Evolutionary conservation across 495 filamentous ascomycete genomes (phyloP).

Genomic region (Umbilicaria muhlenbergii): DNA sequence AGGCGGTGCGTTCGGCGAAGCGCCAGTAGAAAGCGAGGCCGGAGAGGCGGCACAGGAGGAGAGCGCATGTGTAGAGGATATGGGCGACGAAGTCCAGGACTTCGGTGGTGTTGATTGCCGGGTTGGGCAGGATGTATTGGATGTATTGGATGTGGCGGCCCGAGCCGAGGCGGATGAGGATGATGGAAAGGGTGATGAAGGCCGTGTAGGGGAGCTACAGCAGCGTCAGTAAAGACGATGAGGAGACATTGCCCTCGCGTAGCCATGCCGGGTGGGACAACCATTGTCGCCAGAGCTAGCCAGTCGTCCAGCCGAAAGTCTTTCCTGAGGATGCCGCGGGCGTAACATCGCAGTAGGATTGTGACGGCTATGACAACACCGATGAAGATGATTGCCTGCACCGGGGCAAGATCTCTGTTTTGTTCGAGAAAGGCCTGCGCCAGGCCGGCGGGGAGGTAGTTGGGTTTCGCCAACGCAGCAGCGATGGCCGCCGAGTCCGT

Average conservation of each 20-base stretch:
- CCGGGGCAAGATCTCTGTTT: conserved; percentile 22
- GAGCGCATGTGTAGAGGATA: conserved; percentile 30
- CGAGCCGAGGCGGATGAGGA: conserved; percentile 28
- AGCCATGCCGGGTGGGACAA: conserved; percentile 9
- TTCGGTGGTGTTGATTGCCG: conserved; percentile 22
- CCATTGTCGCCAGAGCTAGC: conserved; percentile 21
- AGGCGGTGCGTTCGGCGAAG: conserved; percentile 19
- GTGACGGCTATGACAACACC: conserved; percentile 17
- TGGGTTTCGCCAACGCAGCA: conserved; percentile 6
- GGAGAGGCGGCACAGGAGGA: conserved; percentile 29
- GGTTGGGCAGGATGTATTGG: conserved; percentile 24
- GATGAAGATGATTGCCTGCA: conserved; percentile 23
- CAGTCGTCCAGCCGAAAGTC: conserved; percentile 22
- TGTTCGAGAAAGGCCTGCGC: conserved; percentile 24
- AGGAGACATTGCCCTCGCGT: background rate
- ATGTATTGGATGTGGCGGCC: conserved; percentile 33
- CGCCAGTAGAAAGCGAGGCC: conserved; percentile 33
- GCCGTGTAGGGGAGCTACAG: conserved; percentile 16
- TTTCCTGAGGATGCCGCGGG: conserved; percentile 20
- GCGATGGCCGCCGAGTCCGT: too few species aligned
- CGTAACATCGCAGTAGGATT: conserved; percentile 18
- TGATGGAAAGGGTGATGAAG: conserved; percentile 22
- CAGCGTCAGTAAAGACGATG: background rate
- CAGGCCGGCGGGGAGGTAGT: conserved; percentile 17
- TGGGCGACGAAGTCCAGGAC: conserved; percentile 29